These are phyloP conservation scores for Crithidia thermophila DNA, from an alignment of 208 protist genomes.

Conservation along the genomic window DNA sequence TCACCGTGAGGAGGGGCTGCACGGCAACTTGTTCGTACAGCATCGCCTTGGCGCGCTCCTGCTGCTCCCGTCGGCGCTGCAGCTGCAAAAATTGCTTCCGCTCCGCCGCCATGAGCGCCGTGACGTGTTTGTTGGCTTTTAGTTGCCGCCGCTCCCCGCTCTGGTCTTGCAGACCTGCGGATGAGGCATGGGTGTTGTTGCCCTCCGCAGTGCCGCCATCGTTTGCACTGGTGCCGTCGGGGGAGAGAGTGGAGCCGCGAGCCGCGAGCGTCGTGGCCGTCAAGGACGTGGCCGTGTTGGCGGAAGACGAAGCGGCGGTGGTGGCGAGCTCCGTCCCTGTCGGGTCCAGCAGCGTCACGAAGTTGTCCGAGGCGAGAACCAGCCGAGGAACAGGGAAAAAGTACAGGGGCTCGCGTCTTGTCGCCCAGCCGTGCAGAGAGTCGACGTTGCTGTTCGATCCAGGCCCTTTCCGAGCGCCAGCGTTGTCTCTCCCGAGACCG, in stretches of 20 bases:
- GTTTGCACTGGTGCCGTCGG: too few species aligned
- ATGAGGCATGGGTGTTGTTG: not conserved
- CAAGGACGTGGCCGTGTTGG: too few species aligned
- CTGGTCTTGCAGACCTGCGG: not conserved
- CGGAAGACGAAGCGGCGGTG: not conserved
- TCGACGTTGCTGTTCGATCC: not conserved
- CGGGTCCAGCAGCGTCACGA: constrained; percentile 56
- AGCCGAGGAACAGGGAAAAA: constrained; percentile 69
- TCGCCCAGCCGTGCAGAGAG: too few species aligned
- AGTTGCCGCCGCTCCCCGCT: constrained; percentile 4
- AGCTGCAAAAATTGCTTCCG: constrained; percentile 12
- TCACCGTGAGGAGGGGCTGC: constrained; percentile 10
- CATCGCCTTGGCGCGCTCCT: constrained; percentile 26
- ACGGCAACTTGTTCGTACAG: constrained; percentile 31
- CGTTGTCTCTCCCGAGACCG: too few species aligned
- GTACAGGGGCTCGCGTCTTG: constrained; percentile 3
- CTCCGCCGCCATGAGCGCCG: constrained; percentile 19
- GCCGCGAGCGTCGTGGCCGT: not conserved
- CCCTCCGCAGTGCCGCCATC: not conserved
- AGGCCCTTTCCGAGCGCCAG: too few species aligned
- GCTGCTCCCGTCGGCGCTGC: constrained; percentile 22
- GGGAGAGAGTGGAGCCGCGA: too few species aligned
- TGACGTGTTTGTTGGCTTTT: constrained; percentile 5
- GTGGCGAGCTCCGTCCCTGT: constrained; percentile 36
- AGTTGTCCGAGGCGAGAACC: constrained; percentile 64